These are phyloP conservation scores for Juglanconis sp. DNA, from an alignment of 2,329 filamentous ascomycete species.

Conservation along the genomic window DNA sequence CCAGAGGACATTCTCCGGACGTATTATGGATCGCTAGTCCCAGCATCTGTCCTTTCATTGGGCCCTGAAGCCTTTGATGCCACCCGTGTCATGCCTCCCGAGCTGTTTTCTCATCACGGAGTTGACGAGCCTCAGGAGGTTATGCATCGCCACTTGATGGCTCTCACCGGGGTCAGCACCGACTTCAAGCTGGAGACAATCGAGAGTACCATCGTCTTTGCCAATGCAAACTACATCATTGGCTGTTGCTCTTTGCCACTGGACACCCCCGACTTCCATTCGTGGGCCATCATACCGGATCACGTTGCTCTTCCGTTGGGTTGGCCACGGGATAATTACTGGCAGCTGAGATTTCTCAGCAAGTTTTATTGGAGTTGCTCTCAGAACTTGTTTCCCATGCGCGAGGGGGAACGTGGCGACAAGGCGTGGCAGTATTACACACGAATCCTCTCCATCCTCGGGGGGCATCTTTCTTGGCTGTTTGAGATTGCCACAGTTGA, in stretches of 20 bases:
- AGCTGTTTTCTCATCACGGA: not conserved
- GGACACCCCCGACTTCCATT: not conserved
- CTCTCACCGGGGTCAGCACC: not conserved
- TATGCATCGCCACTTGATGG: not conserved
- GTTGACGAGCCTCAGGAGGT: not conserved
- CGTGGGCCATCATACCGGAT: conserved; percentile 18
- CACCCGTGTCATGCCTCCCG: not conserved
- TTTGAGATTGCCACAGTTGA: conserved; percentile 16
- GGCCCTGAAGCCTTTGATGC: not conserved
- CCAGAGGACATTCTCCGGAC: not conserved
- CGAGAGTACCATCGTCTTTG: conserved; percentile 18
- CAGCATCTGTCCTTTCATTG: not conserved
- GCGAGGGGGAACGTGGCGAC: not conserved
- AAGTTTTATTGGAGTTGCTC: not conserved
- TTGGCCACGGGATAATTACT: conserved; percentile 24
- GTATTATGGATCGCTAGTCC: not conserved
- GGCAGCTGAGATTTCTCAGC: conserved; percentile 20
- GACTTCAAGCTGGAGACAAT: not conserved
- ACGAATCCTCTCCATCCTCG: not conserved
- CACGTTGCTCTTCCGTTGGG: conserved; percentile 22
- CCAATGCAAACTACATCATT: conserved; percentile 22
- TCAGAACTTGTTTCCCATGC: not conserved
- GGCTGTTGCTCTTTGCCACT: conserved; percentile 18
- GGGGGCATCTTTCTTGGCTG: conserved; percentile 19
- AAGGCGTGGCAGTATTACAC: not conserved